phyloP scores from a whole-genome alignment of 1,139 yeast species.

The Yamadazyma epiphylla region DNA sequence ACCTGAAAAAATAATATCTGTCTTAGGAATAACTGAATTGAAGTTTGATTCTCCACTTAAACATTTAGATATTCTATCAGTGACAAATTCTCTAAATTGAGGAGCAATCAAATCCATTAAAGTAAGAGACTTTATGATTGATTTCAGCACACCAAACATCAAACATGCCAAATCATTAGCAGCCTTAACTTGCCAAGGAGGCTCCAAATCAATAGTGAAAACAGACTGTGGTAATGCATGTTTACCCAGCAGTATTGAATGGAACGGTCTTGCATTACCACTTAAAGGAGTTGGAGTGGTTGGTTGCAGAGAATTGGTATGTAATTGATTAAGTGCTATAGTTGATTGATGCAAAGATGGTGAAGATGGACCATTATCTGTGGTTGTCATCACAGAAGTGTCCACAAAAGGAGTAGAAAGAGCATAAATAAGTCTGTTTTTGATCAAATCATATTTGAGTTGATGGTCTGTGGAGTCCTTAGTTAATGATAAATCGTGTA shows the following conservation, averaged over 20 bases:
- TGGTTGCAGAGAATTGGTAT: conserved; percentile 3
- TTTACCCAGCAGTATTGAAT: conserved; percentile 59
- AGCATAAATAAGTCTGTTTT: conserved; percentile 57
- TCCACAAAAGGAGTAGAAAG: conserved; percentile 75
- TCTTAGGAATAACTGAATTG: conserved; percentile 7
- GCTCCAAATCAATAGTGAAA: conserved; percentile 70
- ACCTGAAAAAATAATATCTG: conserved; percentile 43
- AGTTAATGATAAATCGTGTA: conserved; percentile 53
- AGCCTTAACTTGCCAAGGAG: conserved; percentile 79
- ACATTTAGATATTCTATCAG: conserved; percentile 43
- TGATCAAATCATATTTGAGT: conserved; percentile 39
- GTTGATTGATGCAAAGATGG: conserved; percentile 20
- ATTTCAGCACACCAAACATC: conserved; percentile 76
- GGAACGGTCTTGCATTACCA: conserved; percentile 45
- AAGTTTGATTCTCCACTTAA: conserved; percentile 6
- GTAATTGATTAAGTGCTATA: conserved; percentile 25
- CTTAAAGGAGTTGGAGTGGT: conserved; percentile 1
- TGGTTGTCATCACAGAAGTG: conserved; percentile 40
- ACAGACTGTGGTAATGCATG: conserved; percentile 75
- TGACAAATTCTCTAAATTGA: conserved; percentile 64
- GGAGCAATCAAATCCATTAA: conserved; percentile 77
- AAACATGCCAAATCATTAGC: conserved; percentile 89
- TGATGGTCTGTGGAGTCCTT: conserved; percentile 18
- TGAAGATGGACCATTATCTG: conserved; percentile 5
- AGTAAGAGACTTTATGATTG: conserved; percentile 57